Base-by-base conservation (phyloP, 2,329 filamentous ascomycete species). In the Stenocarpella maydis region DNA sequence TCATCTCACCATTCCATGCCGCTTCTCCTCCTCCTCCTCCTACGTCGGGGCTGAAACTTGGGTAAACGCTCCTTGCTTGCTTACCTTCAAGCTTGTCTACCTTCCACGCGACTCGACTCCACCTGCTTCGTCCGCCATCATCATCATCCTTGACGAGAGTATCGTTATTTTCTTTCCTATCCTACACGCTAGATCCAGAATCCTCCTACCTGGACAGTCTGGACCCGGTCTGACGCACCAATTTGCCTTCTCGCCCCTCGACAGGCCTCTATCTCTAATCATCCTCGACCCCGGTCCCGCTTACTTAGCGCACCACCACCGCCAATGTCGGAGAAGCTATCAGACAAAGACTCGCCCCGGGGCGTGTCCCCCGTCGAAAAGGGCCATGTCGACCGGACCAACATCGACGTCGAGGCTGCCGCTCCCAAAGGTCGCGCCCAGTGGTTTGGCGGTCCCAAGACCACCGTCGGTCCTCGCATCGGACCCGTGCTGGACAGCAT, bases 391-490 rank as follows among this genome's bases (percentile, higher is more conserved):
- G 52, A 58, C n/a, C 31, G 26, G 6, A 50, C 41, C 31, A 28
- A 66, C 4, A 4, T 67, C 43, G 70, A 72, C 26, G 24, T 70
- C 28, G 70, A 72, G 39, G 26, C 63, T 41, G 65, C 68, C 9
- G 45, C 53, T 7, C 54, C 68, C 9, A 43, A 24, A 17, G 69
- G 70, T 8, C 43, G 17, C 14, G 68, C 70, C 10, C 68, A 66
- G 4, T 72, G 70, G 70, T 82, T 83, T 65, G 82, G 82, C 49
- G 82, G 82, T 37, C 71, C 73, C 12, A 73, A 75, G 31, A 82
- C 86, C 53, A 75, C 74, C 49, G 78, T 88, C 60, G 86, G 86
- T 1, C 85, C 83, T 69, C 84, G 86, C 61, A 88, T 88, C 71
- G 83, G 82, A 17, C 83, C 83, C 8, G 75, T 85, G 14, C 80